Conservation (phyloP, 2,329 filamentous ascomycete species). For the Emmonsiellopsis sp. region DNA sequence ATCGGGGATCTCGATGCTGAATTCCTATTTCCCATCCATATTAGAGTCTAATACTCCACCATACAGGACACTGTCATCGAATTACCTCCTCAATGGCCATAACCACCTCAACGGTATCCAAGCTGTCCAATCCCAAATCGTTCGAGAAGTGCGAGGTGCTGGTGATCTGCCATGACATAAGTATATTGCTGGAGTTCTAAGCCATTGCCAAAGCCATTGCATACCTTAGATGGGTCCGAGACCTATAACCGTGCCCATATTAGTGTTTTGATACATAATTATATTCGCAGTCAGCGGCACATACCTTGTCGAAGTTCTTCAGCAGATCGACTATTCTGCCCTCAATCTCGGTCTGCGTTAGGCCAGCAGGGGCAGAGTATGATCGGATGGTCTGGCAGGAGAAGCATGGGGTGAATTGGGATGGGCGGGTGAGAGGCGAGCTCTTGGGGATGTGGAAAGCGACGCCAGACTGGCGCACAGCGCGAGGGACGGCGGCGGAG, state of each 20-base stretch:
- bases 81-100: slow-evolving; percentile 98
- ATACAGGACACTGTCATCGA: not conserved
- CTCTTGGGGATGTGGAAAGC: slow-evolving; percentile 46
- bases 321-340: slow-evolving; percentile 86
- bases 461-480: slow-evolving; percentile 47
- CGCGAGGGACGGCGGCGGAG: slow-evolving; percentile 42
- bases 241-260: slow-evolving; percentile 19
- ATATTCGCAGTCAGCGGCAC: slow-evolving; percentile 18
- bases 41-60: not conserved
- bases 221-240: slow-evolving; percentile 50
- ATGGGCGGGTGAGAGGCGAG: slow-evolving; percentile 51
- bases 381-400: slow-evolving; percentile 64
- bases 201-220: not conserved
- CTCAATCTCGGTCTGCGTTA: slow-evolving; percentile 77
- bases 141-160: slow-evolving; percentile 84
- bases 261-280: slow-evolving; percentile 10
- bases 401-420: slow-evolving; percentile 53
- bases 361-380: slow-evolving; percentile 74
- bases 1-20: slow-evolving; percentile 95
- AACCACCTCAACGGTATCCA: slow-evolving; percentile 98
- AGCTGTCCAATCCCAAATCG: slow-evolving; percentile 90
- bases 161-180: slow-evolving; percentile 57
- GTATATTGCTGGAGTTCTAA: not conserved
- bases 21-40: slow-evolving; percentile 45
- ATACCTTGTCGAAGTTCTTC: slow-evolving; percentile 94